phyloP scores from a whole-genome alignment of 2,329 filamentous ascomycete genomes.

The Alternaria consortialis region DNA sequence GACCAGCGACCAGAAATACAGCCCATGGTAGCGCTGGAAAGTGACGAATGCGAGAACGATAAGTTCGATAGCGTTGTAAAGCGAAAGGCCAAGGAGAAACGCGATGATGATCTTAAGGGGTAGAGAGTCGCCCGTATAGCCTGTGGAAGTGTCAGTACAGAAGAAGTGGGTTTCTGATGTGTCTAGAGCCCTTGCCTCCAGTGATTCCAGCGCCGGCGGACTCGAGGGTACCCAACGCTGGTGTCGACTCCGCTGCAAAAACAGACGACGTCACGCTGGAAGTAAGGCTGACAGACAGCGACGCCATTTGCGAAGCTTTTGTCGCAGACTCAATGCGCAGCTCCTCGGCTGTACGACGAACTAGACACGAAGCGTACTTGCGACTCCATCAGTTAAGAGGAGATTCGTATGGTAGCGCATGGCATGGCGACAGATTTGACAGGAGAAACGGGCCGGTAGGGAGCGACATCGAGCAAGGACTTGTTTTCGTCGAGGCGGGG shows the following conservation, averaged over 20 bases:
- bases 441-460: constrained; percentile 4
- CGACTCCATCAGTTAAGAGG: not conserved
- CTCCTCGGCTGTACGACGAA: not conserved
- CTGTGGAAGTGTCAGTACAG: constrained; percentile 18
- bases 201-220: constrained; percentile 46
- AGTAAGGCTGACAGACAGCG: constrained; percentile 18
- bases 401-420: not conserved
- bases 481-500: constrained; percentile 3
- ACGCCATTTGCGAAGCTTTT: constrained; percentile 25
- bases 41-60: constrained; percentile 58
- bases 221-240: constrained; percentile 38
- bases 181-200: constrained; percentile 32
- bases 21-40: constrained; percentile 58
- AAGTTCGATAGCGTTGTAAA: constrained; percentile 57
- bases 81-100: constrained; percentile 49
- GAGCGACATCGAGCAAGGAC: not conserved
- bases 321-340: constrained; percentile 3
- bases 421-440: constrained; percentile 1
- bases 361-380: not conserved
- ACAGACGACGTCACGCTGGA: constrained; percentile 23
- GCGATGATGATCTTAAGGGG: constrained; percentile 42
- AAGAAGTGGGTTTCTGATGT: not conserved
- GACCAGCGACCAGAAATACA: constrained; percentile 62
- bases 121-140: constrained; percentile 45
- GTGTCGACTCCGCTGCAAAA: constrained; percentile 24